Evolutionary conservation across 2,329 filamentous ascomycete species (phyloP).

Genomic region (Fusarium algeriense): DNA sequence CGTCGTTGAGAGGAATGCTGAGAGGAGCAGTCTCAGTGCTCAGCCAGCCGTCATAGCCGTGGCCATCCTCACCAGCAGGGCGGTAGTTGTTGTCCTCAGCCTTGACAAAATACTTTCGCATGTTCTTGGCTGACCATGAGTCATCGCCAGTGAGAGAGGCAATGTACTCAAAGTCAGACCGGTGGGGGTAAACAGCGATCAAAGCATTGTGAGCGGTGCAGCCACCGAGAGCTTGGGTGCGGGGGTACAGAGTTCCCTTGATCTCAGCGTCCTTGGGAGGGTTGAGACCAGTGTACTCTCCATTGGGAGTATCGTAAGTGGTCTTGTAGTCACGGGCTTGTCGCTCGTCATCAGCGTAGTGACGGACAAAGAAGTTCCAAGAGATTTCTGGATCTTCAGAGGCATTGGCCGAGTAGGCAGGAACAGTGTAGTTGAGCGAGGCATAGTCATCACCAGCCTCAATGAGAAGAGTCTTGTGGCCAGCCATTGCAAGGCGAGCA

Average conservation of each 20-base stretch:
- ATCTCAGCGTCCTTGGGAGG: conserved; percentile 56
- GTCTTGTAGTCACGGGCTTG: conserved; percentile 70
- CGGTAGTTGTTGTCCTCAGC: conserved; percentile 68
- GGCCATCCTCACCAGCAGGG: conserved; percentile 19
- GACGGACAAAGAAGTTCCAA: conserved; percentile 75
- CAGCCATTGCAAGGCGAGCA: conserved; percentile 68
- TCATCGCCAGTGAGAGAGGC: conserved; percentile 69
- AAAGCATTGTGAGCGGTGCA: conserved; percentile 72
- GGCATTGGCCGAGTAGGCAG: conserved; percentile 64
- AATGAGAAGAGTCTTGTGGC: conserved; percentile 70
- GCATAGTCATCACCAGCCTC: conserved; percentile 72
- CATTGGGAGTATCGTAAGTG: conserved; percentile 65
- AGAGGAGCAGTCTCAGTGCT: conserved; percentile 36
- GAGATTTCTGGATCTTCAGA: conserved; percentile 67
- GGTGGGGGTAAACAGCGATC: conserved; percentile 69
- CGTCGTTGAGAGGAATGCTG: conserved; percentile 32
- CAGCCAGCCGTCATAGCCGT: conserved; percentile 43
- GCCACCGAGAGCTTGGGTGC: conserved; percentile 61
- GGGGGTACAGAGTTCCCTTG: conserved; percentile 61
- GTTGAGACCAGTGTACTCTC: conserved; percentile 61
- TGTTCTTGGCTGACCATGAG: conserved; percentile 69
- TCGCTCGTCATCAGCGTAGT: conserved; percentile 66
- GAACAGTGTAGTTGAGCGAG: conserved; percentile 63
- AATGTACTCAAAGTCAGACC: conserved; percentile 71
- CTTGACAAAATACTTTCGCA: conserved; percentile 69